Evolutionary conservation across 257 asterid genomes (phyloP).

Genomic region (Solanum phureja): DNA sequence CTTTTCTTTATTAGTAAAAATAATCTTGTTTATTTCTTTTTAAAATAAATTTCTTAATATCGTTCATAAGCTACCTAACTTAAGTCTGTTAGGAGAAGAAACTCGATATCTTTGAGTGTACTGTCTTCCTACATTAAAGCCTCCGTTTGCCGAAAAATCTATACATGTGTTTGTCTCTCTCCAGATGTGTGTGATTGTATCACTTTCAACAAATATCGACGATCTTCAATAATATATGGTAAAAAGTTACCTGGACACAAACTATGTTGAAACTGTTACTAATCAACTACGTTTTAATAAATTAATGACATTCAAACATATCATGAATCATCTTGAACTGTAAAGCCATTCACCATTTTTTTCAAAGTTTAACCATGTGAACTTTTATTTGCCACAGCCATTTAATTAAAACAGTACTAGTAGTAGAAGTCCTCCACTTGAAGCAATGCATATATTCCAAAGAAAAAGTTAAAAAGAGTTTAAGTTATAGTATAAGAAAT

Average conservation of each 20-base stretch:
- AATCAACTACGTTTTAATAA: neutral
- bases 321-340: neutral
- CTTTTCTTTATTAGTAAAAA: neutral
- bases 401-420: neutral
- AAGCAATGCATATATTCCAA: slow-evolving; percentile 52
- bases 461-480: neutral
- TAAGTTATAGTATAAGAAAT: neutral
- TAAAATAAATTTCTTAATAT: neutral
- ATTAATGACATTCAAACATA: neutral
- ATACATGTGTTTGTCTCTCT: neutral
- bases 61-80: neutral
- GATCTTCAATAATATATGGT: neutral
- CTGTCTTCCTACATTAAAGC: neutral
- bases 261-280: neutral
- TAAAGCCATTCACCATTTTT: neutral
- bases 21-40: neutral
- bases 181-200: neutral
- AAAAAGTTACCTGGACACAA: neutral
- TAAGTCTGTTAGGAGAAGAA: neutral
- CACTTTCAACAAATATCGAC: neutral
- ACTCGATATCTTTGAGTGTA: neutral
- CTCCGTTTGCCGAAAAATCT: too few species aligned
- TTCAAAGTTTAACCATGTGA: neutral
- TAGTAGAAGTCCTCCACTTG: slow-evolving; percentile 23
- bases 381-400: neutral